A percentile compares a stretch with the other conserved stretches of the same genome.
Conservation (phyloP, 176 grass and related monocot genomes). For the Oryza coarctata region DNA sequence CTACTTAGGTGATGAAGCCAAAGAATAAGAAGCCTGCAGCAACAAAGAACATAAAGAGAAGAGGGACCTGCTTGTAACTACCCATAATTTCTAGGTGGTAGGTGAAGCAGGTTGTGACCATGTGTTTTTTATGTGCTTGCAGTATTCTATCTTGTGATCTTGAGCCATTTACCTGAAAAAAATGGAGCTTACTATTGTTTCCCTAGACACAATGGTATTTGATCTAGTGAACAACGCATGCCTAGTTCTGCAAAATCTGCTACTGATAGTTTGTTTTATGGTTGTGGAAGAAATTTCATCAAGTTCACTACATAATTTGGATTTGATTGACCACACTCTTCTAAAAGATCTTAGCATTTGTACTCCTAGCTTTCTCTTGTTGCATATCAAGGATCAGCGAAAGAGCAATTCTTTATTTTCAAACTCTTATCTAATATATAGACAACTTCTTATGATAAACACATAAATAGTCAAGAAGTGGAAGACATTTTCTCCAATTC, state of each 20-base stretch:
- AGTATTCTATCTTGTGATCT: too few relatives aligned
- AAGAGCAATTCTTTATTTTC: not conserved
- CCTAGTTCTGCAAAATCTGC: not conserved
- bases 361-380: not conserved
- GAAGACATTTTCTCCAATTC: too few relatives aligned
- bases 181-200: not conserved
- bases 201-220: not conserved
- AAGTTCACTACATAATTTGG: not conserved
- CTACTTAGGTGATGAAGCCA: too few relatives aligned
- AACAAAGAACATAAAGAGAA: too few relatives aligned
- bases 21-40: too few relatives aligned
- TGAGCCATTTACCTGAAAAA: not conserved
- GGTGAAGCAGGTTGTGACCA: too few relatives aligned
- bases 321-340: not conserved
- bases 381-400: not conserved
- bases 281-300: not conserved
- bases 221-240: not conserved
- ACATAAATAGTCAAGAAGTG: too few relatives aligned
- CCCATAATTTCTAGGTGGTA: too few relatives aligned
- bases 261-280: not conserved
- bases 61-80: too few relatives aligned
- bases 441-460: too few relatives aligned
- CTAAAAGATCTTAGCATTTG: not conserved
- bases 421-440: not conserved
- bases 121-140: too few relatives aligned